Base-by-base conservation (phyloP, 306 rosid genomes). In the Quillaja saponaria region DNA sequence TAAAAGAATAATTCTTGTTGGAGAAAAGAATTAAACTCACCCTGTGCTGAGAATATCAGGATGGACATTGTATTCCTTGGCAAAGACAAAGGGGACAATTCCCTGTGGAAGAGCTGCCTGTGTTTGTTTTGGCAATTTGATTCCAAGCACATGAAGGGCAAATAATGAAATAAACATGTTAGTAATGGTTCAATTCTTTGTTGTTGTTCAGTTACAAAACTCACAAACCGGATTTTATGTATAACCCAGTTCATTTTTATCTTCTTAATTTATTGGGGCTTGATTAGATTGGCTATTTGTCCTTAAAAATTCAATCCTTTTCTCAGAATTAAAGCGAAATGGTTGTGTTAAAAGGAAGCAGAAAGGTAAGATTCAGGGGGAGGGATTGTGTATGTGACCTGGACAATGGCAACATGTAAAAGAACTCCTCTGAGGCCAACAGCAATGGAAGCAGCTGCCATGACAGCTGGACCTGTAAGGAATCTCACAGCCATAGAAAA, bases 71-170 rank as follows among this genome's bases (percentile, higher is more conserved):
- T 90, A 90, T 76, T 90, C 97, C 81, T 90, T 90, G 11, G 97
- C 97, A 60, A 90, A 90, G 72, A 90, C 97, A 78, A 90, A 90
- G 77, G 97, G 96, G 76, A 91, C 97, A 68, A 91, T 91, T 78
- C 97, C 97, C 82, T 91, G 97, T 15, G 97, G 97, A 52, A 91
- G 91, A 75, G 97, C 96, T 65, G 97, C 95, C 95, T 90, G 96
- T 67, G 46, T n/a, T 48, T 67, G 47, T 67, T 65, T 40, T 53
- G 49, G 61, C 47, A 60, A 50, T 56, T 34, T 40, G 3, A 61
- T 61, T 34, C 67, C 74, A 51, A 54, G 61, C 47, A 63, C 35
- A 58, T 44, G 62, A 64, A 44, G 63, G 66, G 63, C 66, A 74
- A 58, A 37, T 64, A 58, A 37, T 37, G 6, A 68, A 72, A 75